Evolutionary conservation across 2,329 filamentous ascomycete species (phyloP).

Genomic region (Botrytis aclada): DNA sequence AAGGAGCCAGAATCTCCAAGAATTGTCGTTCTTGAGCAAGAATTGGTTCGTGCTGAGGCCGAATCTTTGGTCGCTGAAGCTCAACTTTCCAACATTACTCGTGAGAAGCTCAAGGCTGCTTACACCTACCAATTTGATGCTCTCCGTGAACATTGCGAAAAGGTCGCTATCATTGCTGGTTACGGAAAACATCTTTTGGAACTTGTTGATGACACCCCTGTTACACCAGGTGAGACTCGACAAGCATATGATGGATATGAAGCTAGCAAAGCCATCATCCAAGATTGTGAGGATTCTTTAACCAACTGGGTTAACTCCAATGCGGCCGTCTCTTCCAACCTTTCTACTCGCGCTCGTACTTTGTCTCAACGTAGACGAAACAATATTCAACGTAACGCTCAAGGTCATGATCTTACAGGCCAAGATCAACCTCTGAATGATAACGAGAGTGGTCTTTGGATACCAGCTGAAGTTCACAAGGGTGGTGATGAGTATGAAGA

Average conservation of each 20-base stretch:
- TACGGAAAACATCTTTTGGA: constrained; percentile 98
- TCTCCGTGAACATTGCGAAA: constrained; percentile 94
- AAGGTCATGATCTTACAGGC: constrained; percentile 76
- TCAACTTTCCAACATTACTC: constrained; percentile 97
- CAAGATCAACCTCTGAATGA: constrained; percentile 80
- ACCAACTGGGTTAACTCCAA: constrained; percentile 96
- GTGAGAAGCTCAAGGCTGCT: constrained; percentile 97
- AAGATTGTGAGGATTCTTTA: constrained; percentile 95
- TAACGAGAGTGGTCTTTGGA: constrained; percentile 76
- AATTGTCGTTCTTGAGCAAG: constrained; percentile 96
- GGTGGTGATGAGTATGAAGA: constrained; percentile 59
- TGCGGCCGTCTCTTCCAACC: constrained; percentile 80
- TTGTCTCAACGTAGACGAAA: constrained; percentile 80
- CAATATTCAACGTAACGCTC: constrained; percentile 63
- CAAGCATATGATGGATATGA: constrained; percentile 97
- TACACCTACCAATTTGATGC: constrained; percentile 99
- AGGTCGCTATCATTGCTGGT: constrained; percentile 94
- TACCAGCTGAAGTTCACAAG: constrained; percentile 65
- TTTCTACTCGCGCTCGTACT: constrained; percentile 83
- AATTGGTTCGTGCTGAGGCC: constrained; percentile 95
- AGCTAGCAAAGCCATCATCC: constrained; percentile 97
- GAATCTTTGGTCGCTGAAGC: constrained; percentile 98
- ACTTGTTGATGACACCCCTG: constrained; percentile 91
- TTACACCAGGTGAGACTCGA: constrained; percentile 94
- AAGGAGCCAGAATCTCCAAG: constrained; percentile 98